Evolutionary conservation across 345 rosid species (phyloP), one percentile per base, ranked within the genome.

Genomic region (Populus pruinosa): DNA sequence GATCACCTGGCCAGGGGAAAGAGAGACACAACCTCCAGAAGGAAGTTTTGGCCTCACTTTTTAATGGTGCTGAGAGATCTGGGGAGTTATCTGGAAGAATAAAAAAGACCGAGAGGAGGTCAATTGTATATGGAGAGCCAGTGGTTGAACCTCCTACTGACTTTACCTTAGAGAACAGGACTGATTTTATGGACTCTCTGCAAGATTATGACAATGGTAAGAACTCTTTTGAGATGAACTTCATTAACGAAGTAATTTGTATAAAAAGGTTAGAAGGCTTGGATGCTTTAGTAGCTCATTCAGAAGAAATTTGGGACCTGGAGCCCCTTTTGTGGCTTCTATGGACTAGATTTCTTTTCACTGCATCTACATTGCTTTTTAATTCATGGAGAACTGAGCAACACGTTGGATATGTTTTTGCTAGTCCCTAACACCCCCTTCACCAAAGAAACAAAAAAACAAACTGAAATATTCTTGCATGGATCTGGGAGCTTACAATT

Each of bases 11-110:
- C 62, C 84, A 71, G 53, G 70, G 44, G 65, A 73, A 77, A 65
- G 75, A 82, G 69, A 86, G 82, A 76, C 39, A 73, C 56, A 73
- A 76, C 72, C 82, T 85, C 78, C 88, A 81, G 77, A 89, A 76
- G 77, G 91, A 89, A 79, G 77, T 91, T 38, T 72, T 91, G 73
- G 70, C 59, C 75, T 78, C 90, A 43, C 82, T 90, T 61, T 90
- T 90, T 82, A 65, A 53, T 75, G 79, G 74, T 78, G 72, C 79
- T 11, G 83, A 80, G 59, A 88, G 81, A 76, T 59, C 73, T 16
- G 82, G 79, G 44, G 84, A 77, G 74, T 59, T 64, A 11, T 80
- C 86, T 23, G 85, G 87, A 68, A 79, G 71, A 83, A 77, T 71
- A 23, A 76, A 20, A 33, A 80, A 43, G 72, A 39, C 78, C 8